phyloP scores from a whole-genome alignment of 1,284 basidiomycete genomes.

The Tylopilus orsonianus region DNA sequence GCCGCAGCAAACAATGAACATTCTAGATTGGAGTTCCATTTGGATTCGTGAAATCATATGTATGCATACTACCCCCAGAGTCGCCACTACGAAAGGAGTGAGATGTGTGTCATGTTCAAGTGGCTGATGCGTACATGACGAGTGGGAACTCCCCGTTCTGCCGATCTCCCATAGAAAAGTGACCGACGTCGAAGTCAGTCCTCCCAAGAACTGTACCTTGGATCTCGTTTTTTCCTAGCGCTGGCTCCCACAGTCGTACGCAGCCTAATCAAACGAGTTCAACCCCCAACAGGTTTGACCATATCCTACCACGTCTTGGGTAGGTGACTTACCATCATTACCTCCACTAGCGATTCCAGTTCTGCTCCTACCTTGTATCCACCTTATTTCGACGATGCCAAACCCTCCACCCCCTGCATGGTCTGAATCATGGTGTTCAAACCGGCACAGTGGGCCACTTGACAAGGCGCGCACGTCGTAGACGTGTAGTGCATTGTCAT shows the following conservation, averaged over 20 bases:
- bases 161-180: conserved; percentile 59
- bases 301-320: conserved; percentile 3
- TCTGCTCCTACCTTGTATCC: conserved; percentile 48
- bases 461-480: conserved; percentile 61
- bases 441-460: conserved; percentile 45
- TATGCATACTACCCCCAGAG: conserved; percentile 34
- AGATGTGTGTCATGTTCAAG: conserved; percentile 6
- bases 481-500: conserved; percentile 57
- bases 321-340: conserved; percentile 51
- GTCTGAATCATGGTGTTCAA: conserved; percentile 44
- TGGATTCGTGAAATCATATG: conserved; percentile 28
- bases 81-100: conserved; percentile 26
- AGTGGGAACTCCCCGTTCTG: conserved; percentile 52
- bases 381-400: conserved; percentile 56
- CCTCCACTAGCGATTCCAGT: conserved; percentile 60
- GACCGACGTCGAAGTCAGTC: conserved; percentile 53
- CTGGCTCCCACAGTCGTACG: conserved; percentile 65
- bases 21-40: conserved; percentile 23
- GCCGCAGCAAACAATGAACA: neutral
- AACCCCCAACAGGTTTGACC: conserved; percentile 8
- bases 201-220: conserved; percentile 54
- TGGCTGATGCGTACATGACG: conserved; percentile 51
- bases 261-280: conserved; percentile 47
- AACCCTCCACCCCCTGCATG: conserved; percentile 38
- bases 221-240: conserved; percentile 36